These are phyloP conservation scores for Pichia membranifaciens DNA, from an alignment of 805 yeast genomes.

Conservation along the genomic window DNA sequence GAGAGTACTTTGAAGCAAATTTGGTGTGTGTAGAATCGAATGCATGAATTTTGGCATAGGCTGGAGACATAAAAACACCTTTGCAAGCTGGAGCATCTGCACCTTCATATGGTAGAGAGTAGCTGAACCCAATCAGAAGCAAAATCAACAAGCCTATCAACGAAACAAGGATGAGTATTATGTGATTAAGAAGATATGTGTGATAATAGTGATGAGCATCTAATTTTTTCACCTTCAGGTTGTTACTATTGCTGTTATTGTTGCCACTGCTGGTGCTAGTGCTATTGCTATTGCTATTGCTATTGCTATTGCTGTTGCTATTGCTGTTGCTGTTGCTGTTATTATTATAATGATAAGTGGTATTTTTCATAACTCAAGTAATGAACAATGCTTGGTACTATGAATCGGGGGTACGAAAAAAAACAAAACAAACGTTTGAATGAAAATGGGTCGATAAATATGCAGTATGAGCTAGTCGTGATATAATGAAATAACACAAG, in stretches of 20 bases:
- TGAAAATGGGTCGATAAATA: too few species aligned
- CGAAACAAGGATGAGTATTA: constrained; percentile 2
- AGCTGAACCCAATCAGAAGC: constrained; percentile 25
- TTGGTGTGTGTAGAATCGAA: constrained; percentile 67
- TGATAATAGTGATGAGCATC: not conserved
- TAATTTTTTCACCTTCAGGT: too few species aligned
- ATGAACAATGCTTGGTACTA: too few species aligned
- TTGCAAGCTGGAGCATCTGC: constrained; percentile 52
- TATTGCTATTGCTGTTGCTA: not conserved
- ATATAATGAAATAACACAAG: too few species aligned
- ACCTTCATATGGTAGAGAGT: constrained; percentile 31
- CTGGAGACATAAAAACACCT: constrained; percentile 74
- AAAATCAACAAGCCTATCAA: constrained; percentile 23
- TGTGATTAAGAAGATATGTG: not conserved
- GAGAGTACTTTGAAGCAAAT: constrained; percentile 75
- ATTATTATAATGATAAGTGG: too few species aligned
- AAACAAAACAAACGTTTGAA: too few species aligned
- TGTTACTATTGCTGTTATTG: not conserved
- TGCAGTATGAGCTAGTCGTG: too few species aligned
- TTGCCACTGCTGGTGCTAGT: not conserved
- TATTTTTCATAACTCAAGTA: too few species aligned
- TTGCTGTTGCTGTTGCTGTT: not conserved
- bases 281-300: not conserved
- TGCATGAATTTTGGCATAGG: constrained; percentile 67
- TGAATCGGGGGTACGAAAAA: too few species aligned